Evolutionary conservation across 441 rosid species (phyloP), one percentile per base, ranked within the genome.

Genomic region (Pelargonium cotyledonis): DNA sequence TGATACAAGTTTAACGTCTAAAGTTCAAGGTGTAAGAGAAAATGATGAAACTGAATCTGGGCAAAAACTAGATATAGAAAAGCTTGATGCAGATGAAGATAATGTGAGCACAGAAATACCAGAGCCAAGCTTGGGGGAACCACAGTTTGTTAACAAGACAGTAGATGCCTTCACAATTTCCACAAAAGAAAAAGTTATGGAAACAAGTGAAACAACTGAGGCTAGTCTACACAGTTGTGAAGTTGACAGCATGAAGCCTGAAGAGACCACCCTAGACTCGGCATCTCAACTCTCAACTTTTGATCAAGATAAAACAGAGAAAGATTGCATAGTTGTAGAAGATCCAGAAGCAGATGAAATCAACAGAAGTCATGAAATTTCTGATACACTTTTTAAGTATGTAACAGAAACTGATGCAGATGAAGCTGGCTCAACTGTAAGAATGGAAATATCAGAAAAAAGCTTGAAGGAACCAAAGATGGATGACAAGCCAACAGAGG

Each of bases 141-240:
- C 23, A 15, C 66, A 38, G 66, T 38, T 38, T 21, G 47, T n/a
- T 64, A 18, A 38, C 23, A 15, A 64, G 12, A 47, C 47, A 35
- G 26, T n/a, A 38, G 46, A 35, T 18, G 47, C 12, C 21, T 63
- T 63, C 47, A n/a, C 5, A 8, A 63, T 35, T 15, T 35, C 23
- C 47, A 2, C 23, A 15, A 21, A 63, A 35, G 66, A 63, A 38
- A 63, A 16, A 8, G 49, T 38, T 64, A 21, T 38, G n/a, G 51
- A 46, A 46, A 46, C 51, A 9, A 46, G 14, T 64, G 66, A 64
- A 64, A 64, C 66, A 64, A 64, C 66, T 64, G 66, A 38, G 47
- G 46, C 66, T 64, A 40, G 47, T 64, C 47, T 64, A 38, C 47
- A 38, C 15, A 19, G 66, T 40, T 10, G 40, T 35, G 47, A 64